Conservation (phyloP, 1,284 basidiomycete genomes). For the Heterobasidion parviporum region DNA sequence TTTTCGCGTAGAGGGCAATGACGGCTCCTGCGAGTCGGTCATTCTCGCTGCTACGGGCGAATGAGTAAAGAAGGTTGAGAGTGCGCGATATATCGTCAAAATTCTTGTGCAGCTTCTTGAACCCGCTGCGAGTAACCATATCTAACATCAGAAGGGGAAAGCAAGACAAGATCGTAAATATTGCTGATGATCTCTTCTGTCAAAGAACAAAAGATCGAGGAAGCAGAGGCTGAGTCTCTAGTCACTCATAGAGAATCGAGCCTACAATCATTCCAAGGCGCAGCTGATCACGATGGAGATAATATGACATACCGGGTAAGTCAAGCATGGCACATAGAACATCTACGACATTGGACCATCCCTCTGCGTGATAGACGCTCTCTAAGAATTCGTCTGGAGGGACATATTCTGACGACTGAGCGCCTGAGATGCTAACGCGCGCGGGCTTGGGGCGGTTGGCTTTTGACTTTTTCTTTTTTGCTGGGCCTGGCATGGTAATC, state of each 20-base stretch:
- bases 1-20: constrained; percentile 52
- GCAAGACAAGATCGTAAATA: background rate
- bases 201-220: background rate
- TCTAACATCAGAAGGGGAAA: constrained; percentile 26
- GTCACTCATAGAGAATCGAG: background rate
- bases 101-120: constrained; percentile 52
- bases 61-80: constrained; percentile 27
- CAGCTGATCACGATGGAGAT: background rate
- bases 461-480: constrained; percentile 17
- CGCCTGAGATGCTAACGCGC: background rate
- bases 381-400: constrained; percentile 23
- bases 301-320: constrained; percentile 35
- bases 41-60: background rate
- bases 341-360: constrained; percentile 39
- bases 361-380: constrained; percentile 39
- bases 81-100: constrained; percentile 42
- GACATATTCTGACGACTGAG: background rate
- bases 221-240: background rate
- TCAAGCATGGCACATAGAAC: constrained; percentile 41
- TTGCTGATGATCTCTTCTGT: background rate
- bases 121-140: constrained; percentile 41
- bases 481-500: constrained; percentile 23
- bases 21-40: constrained; percentile 32
- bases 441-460: constrained; percentile 5
- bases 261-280: background rate